Base-by-base conservation (phyloP, 371 early-diverging fungal genomes). In the Mortierella sp. region DNA sequence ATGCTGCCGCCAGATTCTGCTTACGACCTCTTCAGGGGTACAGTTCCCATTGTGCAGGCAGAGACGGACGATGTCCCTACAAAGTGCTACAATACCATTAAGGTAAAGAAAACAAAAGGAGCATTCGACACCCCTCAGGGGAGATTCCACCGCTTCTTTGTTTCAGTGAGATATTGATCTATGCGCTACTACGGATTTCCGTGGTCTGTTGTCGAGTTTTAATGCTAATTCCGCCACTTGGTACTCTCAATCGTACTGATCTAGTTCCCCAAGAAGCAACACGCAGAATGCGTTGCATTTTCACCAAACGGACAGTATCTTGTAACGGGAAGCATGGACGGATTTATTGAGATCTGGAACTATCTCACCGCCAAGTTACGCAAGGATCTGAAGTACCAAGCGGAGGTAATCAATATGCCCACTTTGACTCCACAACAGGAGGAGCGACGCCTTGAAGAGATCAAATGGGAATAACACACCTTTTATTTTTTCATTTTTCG, bases 321-420 rank as follows among this genome's bases (percentile, higher is more conserved):
- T 11, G 96, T 87, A 4, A 96, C 97, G 12, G 98, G 98, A 19
- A 91, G 92, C 41, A 81, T 86, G 31, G 97, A 97, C 83, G 98
- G 98, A 1, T 92, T 97, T 62, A 92, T 98, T 53, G 97, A 98
- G 78, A 75, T 98, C 15, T 98, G 96, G 96, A 94, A 96, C 67
- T 87, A 88, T 53, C 79, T 89, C 51, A 95, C 95, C 2, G 97
- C 95, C 1, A 97, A 96, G 63, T 80, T 96, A 19, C 83, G 96
- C 23, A 90, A 84, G 56, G 97, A 97, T 73, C 79, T 98, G 44
- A 83, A 85, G 54, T 98, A 96, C 78, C 98, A 98, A 79, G 90
- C 90, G 0, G 91, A 93, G 64, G 94, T 91, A 80, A 59, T 72
- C 53, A 28, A n/a, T n/a, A n/a, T n/a, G n/a, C n/a, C n/a, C n/a